These are phyloP conservation scores for Saprolegnia diclina DNA, from an alignment of 352 stramenopile genomes.

Conservation along the genomic window DNA sequence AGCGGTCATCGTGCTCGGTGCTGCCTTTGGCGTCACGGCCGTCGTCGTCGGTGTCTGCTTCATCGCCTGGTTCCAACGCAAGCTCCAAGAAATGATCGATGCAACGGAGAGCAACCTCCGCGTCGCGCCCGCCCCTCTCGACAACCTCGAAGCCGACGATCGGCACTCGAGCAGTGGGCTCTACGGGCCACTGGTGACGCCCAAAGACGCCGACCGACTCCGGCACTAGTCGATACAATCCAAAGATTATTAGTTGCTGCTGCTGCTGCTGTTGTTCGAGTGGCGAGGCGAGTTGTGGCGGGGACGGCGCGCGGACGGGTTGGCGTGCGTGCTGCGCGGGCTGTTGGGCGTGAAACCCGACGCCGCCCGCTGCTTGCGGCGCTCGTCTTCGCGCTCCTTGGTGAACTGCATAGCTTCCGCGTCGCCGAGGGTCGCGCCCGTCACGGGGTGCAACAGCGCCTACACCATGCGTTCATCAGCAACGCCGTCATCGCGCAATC, in stretches of 20 bases:
- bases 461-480: background rate
- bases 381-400: slow-evolving; percentile 15
- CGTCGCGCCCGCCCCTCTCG: background rate
- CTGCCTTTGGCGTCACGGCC: slow-evolving; percentile 16
- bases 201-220: background rate
- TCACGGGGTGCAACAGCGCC: slow-evolving; percentile 18
- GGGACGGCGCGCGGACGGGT: slow-evolving; percentile 1
- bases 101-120: background rate
- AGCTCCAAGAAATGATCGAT: slow-evolving; percentile 20
- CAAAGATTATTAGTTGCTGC: too few species aligned
- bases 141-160: background rate
- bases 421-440: slow-evolving; percentile 8
- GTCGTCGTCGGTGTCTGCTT: slow-evolving; percentile 26
- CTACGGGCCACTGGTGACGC: background rate
- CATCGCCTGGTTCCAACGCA: slow-evolving; percentile 22
- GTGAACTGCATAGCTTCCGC: background rate
- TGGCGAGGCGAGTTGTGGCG: background rate
- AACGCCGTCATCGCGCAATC: background rate
- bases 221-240: background rate
- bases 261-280: background rate
- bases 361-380: background rate
- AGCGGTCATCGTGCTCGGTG: slow-evolving; percentile 10
- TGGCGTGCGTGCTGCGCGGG: background rate
- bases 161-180: background rate
- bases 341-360: background rate